These are phyloP conservation scores for Starmerella tilneyi DNA, from an alignment of 805 yeast species.

Conservation along the genomic window DNA sequence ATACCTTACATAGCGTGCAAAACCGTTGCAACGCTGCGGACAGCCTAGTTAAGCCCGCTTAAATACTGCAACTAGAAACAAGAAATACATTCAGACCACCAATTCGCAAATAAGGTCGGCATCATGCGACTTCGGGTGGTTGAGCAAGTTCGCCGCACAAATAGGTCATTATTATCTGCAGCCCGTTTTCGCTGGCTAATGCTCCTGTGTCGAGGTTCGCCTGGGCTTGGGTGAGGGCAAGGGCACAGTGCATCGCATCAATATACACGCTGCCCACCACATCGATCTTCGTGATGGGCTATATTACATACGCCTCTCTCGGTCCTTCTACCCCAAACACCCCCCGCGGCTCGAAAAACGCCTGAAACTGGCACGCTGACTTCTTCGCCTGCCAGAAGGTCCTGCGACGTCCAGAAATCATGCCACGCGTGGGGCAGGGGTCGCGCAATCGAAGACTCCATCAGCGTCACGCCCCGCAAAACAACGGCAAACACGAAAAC, in stretches of 20 bases:
- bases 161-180: not conserved
- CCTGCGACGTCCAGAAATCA: not conserved
- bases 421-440: conserved; percentile 22
- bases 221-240: conserved; percentile 6
- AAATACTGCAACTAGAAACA: too few species aligned
- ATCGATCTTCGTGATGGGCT: not conserved
- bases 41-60: too few species aligned
- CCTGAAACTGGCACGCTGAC: not conserved
- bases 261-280: conserved; percentile 4
- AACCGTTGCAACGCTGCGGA: too few species aligned
- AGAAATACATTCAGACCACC: too few species aligned
- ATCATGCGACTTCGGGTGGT: too few species aligned
- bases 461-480: conserved; percentile 4
- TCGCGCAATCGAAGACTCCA: conserved; percentile 9
- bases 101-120: too few species aligned
- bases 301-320: conserved; percentile 11
- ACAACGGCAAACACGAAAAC: not conserved
- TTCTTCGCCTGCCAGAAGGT: not conserved
- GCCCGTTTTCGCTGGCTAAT: not conserved
- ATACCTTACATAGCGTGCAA: too few species aligned
- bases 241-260: conserved; percentile 11
- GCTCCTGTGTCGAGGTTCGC: not conserved
- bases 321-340: conserved; percentile 4
- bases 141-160: too few species aligned
- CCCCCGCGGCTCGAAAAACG: not conserved